A percentile compares a stretch with the other conserved stretches of the same genome.
Conservation (phyloP, 2,329 filamentous ascomycete species). For the Orbilia brochopaga region DNA sequence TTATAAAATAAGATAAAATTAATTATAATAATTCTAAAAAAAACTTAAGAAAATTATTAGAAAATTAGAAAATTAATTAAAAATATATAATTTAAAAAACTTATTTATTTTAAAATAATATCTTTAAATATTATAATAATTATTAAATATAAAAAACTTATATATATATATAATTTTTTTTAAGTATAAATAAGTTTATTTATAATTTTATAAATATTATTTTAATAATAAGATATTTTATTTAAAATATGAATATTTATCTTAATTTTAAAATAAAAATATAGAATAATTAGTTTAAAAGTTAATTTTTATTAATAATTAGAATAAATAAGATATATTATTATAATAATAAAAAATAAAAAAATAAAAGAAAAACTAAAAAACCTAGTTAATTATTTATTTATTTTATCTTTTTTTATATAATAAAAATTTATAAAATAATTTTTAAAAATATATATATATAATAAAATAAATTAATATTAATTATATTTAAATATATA, state of each 20-base stretch:
- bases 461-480: no score
- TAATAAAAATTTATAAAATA: neutral
- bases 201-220: constrained; percentile 4
- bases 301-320: no score
- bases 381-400: neutral
- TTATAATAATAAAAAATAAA: no score
- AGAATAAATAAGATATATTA: no score
- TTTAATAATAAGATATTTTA: neutral
- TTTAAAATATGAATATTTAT: neutral
- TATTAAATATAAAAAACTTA: neutral
- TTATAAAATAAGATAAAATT: neutral
- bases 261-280: neutral
- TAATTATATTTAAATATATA: no score
- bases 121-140: neutral
- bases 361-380: no score
- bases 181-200: neutral
- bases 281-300: neutral
- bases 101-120: constrained; percentile 3
- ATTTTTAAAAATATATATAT: neutral
- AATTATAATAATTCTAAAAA: neutral
- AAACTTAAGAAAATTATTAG: neutral
- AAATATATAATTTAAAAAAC: neutral
- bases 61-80: constrained; percentile 1
- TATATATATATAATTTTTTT: constrained; percentile 3
- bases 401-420: neutral